Evolutionary conservation across 2,329 filamentous ascomycete species (phyloP).

Genomic region (Beauveria rudraprayagi): DNA sequence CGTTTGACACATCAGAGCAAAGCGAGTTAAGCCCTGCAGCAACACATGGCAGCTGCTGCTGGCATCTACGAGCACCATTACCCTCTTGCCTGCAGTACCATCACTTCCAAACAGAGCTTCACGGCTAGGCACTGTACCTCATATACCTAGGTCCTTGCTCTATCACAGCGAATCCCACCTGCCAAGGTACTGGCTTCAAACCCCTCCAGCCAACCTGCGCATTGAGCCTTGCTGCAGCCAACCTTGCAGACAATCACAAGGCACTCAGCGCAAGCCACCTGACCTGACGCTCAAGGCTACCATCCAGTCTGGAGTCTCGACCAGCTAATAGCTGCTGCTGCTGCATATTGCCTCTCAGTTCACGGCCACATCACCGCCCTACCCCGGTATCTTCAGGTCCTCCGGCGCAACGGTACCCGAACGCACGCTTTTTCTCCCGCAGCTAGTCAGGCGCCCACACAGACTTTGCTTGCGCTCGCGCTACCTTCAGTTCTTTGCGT

Average conservation of each 20-base stretch:
- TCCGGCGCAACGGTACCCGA: slow-evolving; percentile 3
- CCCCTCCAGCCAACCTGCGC: neutral
- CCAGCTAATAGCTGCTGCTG: neutral
- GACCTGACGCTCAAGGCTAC: neutral
- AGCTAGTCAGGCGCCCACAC: neutral
- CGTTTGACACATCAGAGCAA: neutral
- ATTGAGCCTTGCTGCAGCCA: neutral
- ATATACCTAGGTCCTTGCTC: neutral
- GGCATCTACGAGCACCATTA: neutral
- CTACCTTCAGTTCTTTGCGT: neutral
- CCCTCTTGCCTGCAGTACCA: neutral
- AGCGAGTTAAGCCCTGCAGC: neutral
- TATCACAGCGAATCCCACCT: neutral
- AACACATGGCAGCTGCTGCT: neutral
- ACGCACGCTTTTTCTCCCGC: neutral
- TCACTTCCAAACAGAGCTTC: neutral
- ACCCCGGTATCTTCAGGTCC: neutral
- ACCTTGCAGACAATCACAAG: neutral
- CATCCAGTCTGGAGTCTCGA: neutral
- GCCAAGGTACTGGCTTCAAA: neutral
- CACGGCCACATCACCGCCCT: slow-evolving; percentile 2
- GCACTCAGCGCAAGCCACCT: neutral
- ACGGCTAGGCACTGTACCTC: neutral
- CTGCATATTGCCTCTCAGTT: neutral
- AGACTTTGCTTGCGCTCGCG: neutral